These are phyloP conservation scores for Pseudogymnoascus sp. DNA, from an alignment of 2,329 filamentous ascomycete species.

Conservation along the genomic window DNA sequence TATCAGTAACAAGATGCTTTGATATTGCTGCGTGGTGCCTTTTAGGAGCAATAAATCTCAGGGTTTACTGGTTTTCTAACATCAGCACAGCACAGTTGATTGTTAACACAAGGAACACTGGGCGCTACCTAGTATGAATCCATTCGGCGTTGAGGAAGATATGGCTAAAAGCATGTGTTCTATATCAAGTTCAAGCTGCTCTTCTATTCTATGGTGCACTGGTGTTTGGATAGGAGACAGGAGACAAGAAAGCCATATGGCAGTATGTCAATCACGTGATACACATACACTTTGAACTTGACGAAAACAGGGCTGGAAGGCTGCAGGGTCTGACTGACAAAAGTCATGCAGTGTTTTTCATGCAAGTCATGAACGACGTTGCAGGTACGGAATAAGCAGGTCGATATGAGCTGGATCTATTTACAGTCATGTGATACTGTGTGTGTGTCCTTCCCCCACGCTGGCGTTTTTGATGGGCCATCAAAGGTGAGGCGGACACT, in stretches of 20 bases:
- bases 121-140: background rate
- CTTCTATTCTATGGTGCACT: no score
- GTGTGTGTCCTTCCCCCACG: background rate
- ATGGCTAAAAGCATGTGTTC: background rate
- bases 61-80: background rate
- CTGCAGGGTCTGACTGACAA: background rate
- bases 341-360: slow-evolving; percentile 2
- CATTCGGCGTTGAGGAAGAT: background rate
- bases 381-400: slow-evolving; percentile 8
- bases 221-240: background rate
- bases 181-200: background rate
- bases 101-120: background rate
- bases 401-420: background rate
- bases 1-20: background rate
- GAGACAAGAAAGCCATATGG: background rate
- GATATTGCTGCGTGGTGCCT: background rate
- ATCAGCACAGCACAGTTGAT: background rate
- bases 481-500: background rate
- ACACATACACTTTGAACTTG: no score
- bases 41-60: background rate
- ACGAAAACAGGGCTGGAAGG: background rate
- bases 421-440: background rate
- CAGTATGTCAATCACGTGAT: background rate
- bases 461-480: background rate
- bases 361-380: slow-evolving; percentile 8